A percentile compares a stretch with the other conserved stretches of the same genome.
phyloP scores from a whole-genome alignment of 192 early-diverging fungal genomes.

The Ambispora gerdemannii region DNA sequence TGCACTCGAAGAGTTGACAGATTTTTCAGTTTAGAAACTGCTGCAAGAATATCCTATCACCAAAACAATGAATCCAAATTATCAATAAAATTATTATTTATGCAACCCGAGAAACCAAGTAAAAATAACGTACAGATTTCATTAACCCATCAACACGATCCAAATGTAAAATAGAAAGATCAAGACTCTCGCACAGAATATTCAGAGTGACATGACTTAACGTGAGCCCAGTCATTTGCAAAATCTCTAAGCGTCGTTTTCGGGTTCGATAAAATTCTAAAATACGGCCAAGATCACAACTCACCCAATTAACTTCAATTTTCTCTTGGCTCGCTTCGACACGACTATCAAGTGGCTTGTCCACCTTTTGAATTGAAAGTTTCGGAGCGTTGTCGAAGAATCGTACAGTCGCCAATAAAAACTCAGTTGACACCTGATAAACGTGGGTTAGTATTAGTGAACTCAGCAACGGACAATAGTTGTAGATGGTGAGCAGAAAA shows the following conservation, averaged over 20 bases:
- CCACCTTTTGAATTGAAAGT: background rate
- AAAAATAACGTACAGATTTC: slow-evolving; percentile 16
- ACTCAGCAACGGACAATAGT: background rate
- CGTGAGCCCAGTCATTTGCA: background rate
- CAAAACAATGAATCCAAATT: background rate
- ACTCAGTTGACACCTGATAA: background rate
- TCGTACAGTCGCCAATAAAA: background rate
- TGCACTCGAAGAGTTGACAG: background rate
- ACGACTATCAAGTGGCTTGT: background rate
- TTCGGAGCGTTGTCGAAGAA: background rate
- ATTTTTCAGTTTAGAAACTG: background rate
- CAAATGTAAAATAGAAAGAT: slow-evolving; percentile 6
- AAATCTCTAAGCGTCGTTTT: background rate
- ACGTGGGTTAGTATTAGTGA: background rate
- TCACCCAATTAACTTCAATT: background rate
- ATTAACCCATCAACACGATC: background rate
- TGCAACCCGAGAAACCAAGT: background rate
- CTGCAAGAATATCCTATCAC: slow-evolving; percentile 6
- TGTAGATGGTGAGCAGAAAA: slow-evolving; percentile 2
- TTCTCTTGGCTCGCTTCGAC: background rate
- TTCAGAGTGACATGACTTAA: background rate
- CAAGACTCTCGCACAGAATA: slow-evolving; percentile 6
- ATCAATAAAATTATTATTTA: background rate
- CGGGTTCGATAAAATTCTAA: slow-evolving; percentile 1
- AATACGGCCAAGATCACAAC: slow-evolving; percentile 1